Evolutionary conservation across 164 flowering plant genomes (phyloP).

Genomic region (Sedum album): DNA sequence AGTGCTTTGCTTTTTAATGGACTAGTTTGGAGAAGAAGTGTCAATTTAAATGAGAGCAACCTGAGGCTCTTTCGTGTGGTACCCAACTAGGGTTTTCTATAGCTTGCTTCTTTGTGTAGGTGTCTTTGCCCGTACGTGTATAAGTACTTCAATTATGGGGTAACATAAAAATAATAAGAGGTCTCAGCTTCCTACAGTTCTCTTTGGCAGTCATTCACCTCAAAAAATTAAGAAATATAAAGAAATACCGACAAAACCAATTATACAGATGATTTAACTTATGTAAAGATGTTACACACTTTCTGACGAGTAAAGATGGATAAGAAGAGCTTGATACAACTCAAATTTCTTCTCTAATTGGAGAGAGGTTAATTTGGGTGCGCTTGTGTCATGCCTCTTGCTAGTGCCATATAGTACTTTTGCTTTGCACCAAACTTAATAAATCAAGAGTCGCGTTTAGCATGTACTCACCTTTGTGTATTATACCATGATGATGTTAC

Average conservation of each 20-base stretch:
- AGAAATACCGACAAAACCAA: too few relatives aligned
- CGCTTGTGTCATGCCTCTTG: conserved; percentile 1
- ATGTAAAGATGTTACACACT: too few relatives aligned
- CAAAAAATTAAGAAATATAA: background rate
- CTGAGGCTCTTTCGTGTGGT: background rate
- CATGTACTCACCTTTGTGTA: background rate
- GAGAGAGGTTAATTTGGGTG: conserved; percentile 2
- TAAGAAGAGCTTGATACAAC: conserved; percentile 5
- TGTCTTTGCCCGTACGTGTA: background rate
- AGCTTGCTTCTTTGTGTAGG: background rate
- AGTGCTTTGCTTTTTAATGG: background rate
- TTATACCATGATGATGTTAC: too few relatives aligned
- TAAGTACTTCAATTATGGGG: conserved; percentile 4
- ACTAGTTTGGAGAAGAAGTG: background rate
- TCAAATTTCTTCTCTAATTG: background rate
- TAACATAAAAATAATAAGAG: background rate
- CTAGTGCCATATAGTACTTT: conserved; percentile 5
- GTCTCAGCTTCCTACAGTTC: background rate
- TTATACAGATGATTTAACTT: too few relatives aligned
- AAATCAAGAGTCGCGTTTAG: background rate
- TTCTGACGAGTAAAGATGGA: background rate
- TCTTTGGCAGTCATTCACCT: background rate
- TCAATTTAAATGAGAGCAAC: conserved; percentile 1
- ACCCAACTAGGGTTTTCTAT: background rate
- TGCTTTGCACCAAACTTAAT: conserved; percentile 3